Conservation (phyloP, 2,329 filamentous ascomycete genomes). For the Westerdykella aurantiaca region DNA sequence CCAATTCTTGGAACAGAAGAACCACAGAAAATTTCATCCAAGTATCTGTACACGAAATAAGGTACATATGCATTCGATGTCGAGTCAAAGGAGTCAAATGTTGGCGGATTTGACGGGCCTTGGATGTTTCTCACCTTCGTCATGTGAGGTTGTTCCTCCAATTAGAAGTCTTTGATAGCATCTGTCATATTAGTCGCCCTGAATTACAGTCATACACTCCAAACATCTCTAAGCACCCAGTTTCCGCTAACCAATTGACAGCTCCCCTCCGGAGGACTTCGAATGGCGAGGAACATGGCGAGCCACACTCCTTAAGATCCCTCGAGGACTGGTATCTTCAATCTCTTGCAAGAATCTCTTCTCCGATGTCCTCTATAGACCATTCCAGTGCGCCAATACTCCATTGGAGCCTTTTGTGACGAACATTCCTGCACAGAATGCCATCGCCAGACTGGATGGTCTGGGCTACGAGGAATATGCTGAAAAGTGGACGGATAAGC, state of each 20-base stretch:
- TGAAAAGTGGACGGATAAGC: slow-evolving; percentile 66
- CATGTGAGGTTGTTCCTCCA: neutral
- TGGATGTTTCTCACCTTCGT: neutral
- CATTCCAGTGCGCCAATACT: slow-evolving; percentile 82
- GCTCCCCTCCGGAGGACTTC: slow-evolving; percentile 44
- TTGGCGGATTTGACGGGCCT: no score
- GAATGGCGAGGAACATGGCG: slow-evolving; percentile 82
- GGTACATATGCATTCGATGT: no score
- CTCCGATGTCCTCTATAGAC: slow-evolving; percentile 83
- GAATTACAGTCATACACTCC: slow-evolving; percentile 1
- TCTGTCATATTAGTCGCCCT: no score
- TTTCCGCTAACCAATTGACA: slow-evolving; percentile 17
- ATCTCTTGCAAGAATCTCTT: slow-evolving; percentile 74
- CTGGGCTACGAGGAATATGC: slow-evolving; percentile 70
- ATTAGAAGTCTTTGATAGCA: neutral
- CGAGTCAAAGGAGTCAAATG: no score
- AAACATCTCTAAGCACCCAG: no score
- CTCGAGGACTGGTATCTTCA: slow-evolving; percentile 47
- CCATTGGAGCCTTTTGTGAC: slow-evolving; percentile 59
- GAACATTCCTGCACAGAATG: slow-evolving; percentile 67
- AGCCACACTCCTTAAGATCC: slow-evolving; percentile 63
- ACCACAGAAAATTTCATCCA: no score
- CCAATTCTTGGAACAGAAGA: no score
- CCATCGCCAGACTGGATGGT: slow-evolving; percentile 63
- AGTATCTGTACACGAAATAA: no score